Conservation (phyloP, 805 yeast genomes). For the Ogataea neopini region DNA sequence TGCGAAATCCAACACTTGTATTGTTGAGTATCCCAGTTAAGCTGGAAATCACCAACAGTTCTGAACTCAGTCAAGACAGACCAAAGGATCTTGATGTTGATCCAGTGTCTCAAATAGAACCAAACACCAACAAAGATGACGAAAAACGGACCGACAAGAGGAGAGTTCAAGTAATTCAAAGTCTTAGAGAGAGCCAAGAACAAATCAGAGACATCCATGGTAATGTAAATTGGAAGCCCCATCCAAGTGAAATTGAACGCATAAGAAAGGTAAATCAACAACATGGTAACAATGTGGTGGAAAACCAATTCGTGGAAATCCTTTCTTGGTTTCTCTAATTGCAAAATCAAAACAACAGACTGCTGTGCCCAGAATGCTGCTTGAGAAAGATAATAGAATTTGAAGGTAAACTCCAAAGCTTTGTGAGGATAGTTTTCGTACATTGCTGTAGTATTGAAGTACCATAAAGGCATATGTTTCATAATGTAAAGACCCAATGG, state of each 20-base stretch:
- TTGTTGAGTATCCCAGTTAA: constrained; percentile 88
- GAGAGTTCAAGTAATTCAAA: constrained; percentile 79
- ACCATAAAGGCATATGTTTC: constrained; percentile 85
- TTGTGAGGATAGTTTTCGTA: constrained; percentile 83
- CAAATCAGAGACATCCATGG: constrained; percentile 96
- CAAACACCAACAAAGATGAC: constrained; percentile 68
- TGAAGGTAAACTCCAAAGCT: constrained; percentile 66
- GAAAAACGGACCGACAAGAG: constrained; percentile 64
- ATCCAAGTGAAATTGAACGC: constrained; percentile 96
- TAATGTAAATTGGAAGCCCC: constrained; percentile 86
- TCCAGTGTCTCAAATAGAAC: constrained; percentile 87
- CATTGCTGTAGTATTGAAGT: constrained; percentile 79
- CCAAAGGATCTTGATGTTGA: constrained; percentile 79
- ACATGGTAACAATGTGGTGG: constrained; percentile 91
- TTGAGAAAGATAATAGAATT: constrained; percentile 83
- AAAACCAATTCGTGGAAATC: constrained; percentile 88
- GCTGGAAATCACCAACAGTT: constrained; percentile 76
- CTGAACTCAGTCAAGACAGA: constrained; percentile 83
- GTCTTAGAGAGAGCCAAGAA: constrained; percentile 83
- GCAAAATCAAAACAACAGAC: constrained; percentile 76
- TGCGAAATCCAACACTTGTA: constrained; percentile 96
- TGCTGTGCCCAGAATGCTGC: constrained; percentile 99
- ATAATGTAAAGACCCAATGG: constrained; percentile 89
- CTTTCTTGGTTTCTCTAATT: constrained; percentile 92
- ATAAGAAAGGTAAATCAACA: constrained; percentile 82